Evolutionary conservation across 176 grass and related monocot species (phyloP).

Genomic region (Guadua angustifolia): DNA sequence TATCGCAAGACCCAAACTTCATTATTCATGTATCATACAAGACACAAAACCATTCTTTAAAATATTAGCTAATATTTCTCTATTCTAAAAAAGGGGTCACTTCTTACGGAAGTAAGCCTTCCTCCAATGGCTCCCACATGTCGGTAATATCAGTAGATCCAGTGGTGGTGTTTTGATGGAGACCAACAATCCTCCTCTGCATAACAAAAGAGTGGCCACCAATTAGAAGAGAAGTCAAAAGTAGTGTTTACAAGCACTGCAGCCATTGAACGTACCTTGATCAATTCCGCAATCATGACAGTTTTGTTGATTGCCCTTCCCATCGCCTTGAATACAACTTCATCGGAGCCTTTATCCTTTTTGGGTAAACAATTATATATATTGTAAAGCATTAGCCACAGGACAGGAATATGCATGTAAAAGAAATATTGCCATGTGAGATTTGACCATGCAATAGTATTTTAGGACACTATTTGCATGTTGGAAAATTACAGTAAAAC

Average conservation of each 20-base stretch:
- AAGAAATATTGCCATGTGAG: not conserved
- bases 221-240: constrained; percentile 13
- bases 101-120: constrained; percentile 97
- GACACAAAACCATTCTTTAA: not conserved
- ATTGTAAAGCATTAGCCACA: constrained; percentile 31
- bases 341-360: constrained; percentile 90
- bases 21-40: not conserved
- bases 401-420: not conserved
- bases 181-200: constrained; percentile 95
- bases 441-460: not conserved
- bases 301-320: constrained; percentile 99
- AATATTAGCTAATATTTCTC: not conserved
- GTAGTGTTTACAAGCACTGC: not conserved
- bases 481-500: too few species aligned
- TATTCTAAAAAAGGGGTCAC: constrained; percentile 19
- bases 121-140: constrained; percentile 97
- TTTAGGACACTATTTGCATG: not conserved
- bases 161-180: constrained; percentile 83
- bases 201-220: not conserved
- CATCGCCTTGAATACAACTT: constrained; percentile 98
- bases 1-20: constrained; percentile 6
- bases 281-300: not conserved
- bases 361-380: constrained; percentile 30
- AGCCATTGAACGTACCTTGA: too few species aligned
- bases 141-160: constrained; percentile 98